Percentiles rank a stretch among this genome's conserved stretches.
Evolutionary conservation across 805 yeast genomes (phyloP).

Genomic region (Yarrowia bubula): DNA sequence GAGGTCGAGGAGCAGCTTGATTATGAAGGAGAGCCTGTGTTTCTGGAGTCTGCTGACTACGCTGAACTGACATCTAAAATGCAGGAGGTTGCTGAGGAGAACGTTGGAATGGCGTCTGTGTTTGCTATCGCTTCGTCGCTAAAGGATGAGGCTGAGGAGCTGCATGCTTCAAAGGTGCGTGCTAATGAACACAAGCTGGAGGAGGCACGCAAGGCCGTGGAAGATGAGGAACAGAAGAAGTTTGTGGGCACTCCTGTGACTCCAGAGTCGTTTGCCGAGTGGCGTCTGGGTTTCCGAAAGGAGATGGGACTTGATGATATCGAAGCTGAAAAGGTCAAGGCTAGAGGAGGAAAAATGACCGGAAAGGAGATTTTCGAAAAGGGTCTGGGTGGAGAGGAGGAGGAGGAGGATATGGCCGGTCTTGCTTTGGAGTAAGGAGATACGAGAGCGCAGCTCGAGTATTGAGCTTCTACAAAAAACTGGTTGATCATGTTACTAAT

Average conservation of each 20-base stretch:
- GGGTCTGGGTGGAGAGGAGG: constrained; percentile 77
- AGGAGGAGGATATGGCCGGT: constrained; percentile 39
- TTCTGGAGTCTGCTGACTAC: constrained; percentile 45
- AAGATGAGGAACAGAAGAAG: constrained; percentile 81
- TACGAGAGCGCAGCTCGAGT: too few species aligned
- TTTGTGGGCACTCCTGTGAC: constrained; percentile 91
- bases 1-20: constrained; percentile 50
- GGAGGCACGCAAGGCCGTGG: constrained; percentile 57
- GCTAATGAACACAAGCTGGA: constrained; percentile 58
- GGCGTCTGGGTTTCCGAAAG: constrained; percentile 71
- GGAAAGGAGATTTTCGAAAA: constrained; percentile 88
- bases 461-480: too few species aligned
- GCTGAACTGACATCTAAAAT: constrained; percentile 32
- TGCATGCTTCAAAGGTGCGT: constrained; percentile 59
- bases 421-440: background rate
- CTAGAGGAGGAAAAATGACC: constrained; percentile 74
- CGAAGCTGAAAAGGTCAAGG: constrained; percentile 38
- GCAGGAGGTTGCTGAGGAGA: constrained; percentile 56
- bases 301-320: constrained; percentile 70
- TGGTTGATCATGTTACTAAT: too few species aligned
- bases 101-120: constrained; percentile 87
- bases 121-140: constrained; percentile 74
- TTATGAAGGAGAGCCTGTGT: constrained; percentile 42
- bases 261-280: constrained; percentile 60
- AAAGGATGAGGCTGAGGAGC: constrained; percentile 75